Evolutionary conservation across 148 eudicot genomes (phyloP).

Genomic region (Rhododendron williamsianum): DNA sequence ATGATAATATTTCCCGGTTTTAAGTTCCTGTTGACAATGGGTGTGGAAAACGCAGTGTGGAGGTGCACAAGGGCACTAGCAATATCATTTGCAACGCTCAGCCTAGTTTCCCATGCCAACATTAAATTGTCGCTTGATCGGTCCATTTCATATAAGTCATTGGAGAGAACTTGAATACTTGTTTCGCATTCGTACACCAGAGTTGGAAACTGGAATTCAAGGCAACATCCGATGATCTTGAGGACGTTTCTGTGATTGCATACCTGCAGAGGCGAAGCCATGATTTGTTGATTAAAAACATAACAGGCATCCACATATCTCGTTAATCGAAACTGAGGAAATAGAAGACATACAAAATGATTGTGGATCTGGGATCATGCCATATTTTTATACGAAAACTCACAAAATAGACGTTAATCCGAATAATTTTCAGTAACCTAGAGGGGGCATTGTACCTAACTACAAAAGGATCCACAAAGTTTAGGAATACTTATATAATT

Average conservation of each 20-base stretch:
- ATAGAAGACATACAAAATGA: not conserved
- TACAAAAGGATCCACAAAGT: not conserved
- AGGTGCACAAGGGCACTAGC: conserved; percentile 17
- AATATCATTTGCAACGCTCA: conserved; percentile 18
- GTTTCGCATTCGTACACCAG: conserved; percentile 8
- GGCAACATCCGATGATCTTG: conserved; percentile 4
- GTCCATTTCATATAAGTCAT: not conserved
- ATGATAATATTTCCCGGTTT: conserved; percentile 5
- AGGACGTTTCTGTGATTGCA: not conserved
- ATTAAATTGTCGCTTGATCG: not conserved
- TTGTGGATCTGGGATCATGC: not conserved
- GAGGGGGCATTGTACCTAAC: not conserved
- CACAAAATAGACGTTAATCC: not conserved
- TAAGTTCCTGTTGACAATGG: conserved; percentile 11
- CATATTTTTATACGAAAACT: no score
- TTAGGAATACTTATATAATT: not conserved
- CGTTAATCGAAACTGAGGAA: no score
- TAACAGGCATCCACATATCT: no score
- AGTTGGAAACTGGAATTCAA: not conserved
- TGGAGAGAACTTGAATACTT: not conserved
- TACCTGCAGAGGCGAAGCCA: not conserved
- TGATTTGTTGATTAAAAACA: not conserved
- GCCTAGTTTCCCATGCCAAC: conserved; percentile 14
- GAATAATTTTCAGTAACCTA: no score
- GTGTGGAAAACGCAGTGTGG: conserved; percentile 17